Evolutionary conservation across 768 basidiomycete genomes (phyloP), one percentile per base, ranked within the genome.

Genomic region (Boletus rufocinnamomeus): DNA sequence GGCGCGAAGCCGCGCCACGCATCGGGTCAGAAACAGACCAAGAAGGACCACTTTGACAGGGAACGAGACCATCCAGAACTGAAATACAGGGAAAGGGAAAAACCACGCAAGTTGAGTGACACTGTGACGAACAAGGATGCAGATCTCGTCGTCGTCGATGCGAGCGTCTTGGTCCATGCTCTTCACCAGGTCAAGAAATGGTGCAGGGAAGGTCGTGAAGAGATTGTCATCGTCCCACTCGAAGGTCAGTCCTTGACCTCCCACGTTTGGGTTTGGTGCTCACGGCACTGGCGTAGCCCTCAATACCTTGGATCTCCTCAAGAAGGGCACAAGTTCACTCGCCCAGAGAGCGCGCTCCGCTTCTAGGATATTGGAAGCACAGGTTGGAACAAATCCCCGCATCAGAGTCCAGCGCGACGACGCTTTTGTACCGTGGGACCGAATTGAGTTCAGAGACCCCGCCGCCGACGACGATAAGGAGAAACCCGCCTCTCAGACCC

Each of bases 271-370:
- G 13, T 52, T 57, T 51, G 50, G 6, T 50, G 37, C 65, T 66
- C 61, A 63, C 25, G 17, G 46, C 34, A 34, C 27, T 44, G 27
- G 25, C 51, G 27, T 70, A 96, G 94, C 89, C 10, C 80, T 97
- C 28, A 95, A 94, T 67, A 95, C 94, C 0, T 81, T 97, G 3
- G 95, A 97, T 69, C 76, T 95, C 2, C 82, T 96, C 67, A 97
- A 97, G 82, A 97, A 96, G 70, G 94, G 94, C 1, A 85, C 87
- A 0, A 89, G 81, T 28, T 75, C 83, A 0, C 80, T 93, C 13
- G 92, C 94, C 0, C 84, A 90, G 68, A 85, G 87, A 28, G 94
- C 94, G 2, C 89, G 95, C 23, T 80, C 88, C 0, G 95, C 94
- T 14, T 93, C 94, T 13, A 87, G 95, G 25, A 86, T 93, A 52